A percentile compares a stretch with the other conserved stretches of the same genome.
Conservation (phyloP, 2,329 filamentous ascomycete genomes). For the Lachnum nothofagi region DNA sequence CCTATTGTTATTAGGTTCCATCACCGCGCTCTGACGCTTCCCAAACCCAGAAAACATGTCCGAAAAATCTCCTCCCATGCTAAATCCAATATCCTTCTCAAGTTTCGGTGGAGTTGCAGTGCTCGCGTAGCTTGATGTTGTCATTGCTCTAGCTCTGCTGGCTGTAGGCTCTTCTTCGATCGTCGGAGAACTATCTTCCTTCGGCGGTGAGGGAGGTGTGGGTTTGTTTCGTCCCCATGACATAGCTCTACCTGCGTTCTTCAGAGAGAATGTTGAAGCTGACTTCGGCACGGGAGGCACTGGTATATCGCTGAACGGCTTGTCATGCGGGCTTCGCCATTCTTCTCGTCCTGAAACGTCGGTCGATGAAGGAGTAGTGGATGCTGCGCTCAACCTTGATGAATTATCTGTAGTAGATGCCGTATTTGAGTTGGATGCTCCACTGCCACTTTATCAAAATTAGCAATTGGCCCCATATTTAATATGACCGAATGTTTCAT, state of each 20-base stretch:
- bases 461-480: not conserved
- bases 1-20: constrained; percentile 25
- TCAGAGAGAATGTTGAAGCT: constrained; percentile 29
- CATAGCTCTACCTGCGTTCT: constrained; percentile 31
- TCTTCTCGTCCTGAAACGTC: constrained; percentile 28
- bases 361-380: constrained; percentile 33
- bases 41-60: constrained; percentile 33
- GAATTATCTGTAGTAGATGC: constrained; percentile 34
- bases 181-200: constrained; percentile 20
- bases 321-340: constrained; percentile 29
- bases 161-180: constrained; percentile 19
- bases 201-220: constrained; percentile 19
- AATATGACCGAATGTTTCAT: not conserved
- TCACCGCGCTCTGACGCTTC: constrained; percentile 27
- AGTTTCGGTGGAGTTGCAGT: constrained; percentile 32
- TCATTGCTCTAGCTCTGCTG: constrained; percentile 28
- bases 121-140: constrained; percentile 33
- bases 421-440: constrained; percentile 33
- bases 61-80: constrained; percentile 33
- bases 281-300: constrained; percentile 30
- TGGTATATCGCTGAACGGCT: constrained; percentile 28
- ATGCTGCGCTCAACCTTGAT: constrained; percentile 33
- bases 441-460: constrained; percentile 32
- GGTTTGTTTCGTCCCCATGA: constrained; percentile 32
- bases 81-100: constrained; percentile 29